Base-by-base conservation (phyloP, 768 basidiomycete genomes). In the Mycena polygramma region DNA sequence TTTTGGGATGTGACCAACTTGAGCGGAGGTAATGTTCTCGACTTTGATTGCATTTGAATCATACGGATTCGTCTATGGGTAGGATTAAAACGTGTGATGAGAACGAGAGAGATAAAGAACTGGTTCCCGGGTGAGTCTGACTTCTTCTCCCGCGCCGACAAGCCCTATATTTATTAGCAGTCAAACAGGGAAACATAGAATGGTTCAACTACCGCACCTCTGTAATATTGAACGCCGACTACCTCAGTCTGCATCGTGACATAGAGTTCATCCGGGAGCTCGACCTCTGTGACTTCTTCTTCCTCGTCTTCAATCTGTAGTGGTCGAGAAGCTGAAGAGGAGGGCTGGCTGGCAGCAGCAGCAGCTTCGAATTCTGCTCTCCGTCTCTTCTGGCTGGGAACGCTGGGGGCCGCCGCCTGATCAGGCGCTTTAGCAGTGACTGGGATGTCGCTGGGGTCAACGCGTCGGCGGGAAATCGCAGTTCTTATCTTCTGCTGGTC, bases 151-250 rank as follows among this genome's bases (percentile, higher is more conserved):
- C 2, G 88, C 79, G 19, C 91, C 94, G 45, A 96, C 95, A 63
- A 96, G 75, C 37, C 94, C 95, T 90, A 65, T n/a, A 43, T n/a
- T 24, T 55, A 22, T 45, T 11, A 11, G 66, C 75, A 61, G 49
- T 9, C n/a, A 35, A 15, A 30, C 30, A 30, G 30, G 30, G 6
- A 30, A 30, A 6, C 30, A 30, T 30, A 30, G 30, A 30, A 30
- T 30, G 30, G 30, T 30, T 30, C 30, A 30, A 30, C 3, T 30
- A 30, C 30, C 30, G 30, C 30, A 89, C 92, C 92, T 76, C 83
- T 83, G 76, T 96, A 96, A 75, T 96, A 95, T 76, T 94, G 94
- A 17, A 96, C 83, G 0, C 95, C 95, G 0, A 96, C 95, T 13
- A 95, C 88, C 55, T 87, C 90, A 0, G 91, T 87, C 4, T 78